Percentiles rank a stretch among this genome's conserved stretches.
Conservation (phyloP, 352 stramenopile genomes). For the Pythium diclinum region DNA sequence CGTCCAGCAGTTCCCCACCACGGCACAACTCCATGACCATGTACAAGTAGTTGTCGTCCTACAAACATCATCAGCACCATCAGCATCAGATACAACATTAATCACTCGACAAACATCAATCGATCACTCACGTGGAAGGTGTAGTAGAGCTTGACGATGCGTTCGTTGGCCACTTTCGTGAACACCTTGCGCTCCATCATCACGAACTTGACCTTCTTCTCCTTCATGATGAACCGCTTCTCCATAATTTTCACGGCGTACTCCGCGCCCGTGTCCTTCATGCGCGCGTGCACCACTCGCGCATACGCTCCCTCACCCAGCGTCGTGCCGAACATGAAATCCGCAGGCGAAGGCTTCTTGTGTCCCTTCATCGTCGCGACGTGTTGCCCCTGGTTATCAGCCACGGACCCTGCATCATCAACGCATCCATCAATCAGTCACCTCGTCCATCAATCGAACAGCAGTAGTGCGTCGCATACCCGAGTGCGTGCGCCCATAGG, state of each 20-base stretch:
- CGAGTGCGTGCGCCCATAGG: conserved; percentile 12
- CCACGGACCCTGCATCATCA: conserved; percentile 9
- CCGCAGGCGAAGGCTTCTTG: conserved; percentile 69
- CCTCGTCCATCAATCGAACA: neutral
- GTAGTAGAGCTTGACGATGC: conserved; percentile 89
- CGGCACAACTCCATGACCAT: conserved; percentile 91
- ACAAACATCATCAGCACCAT: neutral
- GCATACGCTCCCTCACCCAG: conserved; percentile 87
- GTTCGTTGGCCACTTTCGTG: conserved; percentile 84
- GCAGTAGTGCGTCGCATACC: neutral
- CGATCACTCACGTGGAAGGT: conserved; percentile 73
- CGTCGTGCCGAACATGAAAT: conserved; percentile 89
- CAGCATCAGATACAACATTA: neutral
- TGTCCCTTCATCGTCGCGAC: conserved; percentile 11
- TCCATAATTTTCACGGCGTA: conserved; percentile 93
- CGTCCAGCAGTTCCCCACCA: conserved; percentile 80
- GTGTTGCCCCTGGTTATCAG: conserved; percentile 20
- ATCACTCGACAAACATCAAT: neutral
- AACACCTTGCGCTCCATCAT: conserved; percentile 92
- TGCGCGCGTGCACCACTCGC: conserved; percentile 84
- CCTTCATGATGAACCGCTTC: conserved; percentile 88
- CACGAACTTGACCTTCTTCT: conserved; percentile 91
- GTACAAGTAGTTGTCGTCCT: conserved; percentile 85
- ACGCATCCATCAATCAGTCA: neutral
- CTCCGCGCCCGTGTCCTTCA: conserved; percentile 83